phyloP scores from a whole-genome alignment of 108 stramenopile genomes.

The Discostella stelligeroides region DNA sequence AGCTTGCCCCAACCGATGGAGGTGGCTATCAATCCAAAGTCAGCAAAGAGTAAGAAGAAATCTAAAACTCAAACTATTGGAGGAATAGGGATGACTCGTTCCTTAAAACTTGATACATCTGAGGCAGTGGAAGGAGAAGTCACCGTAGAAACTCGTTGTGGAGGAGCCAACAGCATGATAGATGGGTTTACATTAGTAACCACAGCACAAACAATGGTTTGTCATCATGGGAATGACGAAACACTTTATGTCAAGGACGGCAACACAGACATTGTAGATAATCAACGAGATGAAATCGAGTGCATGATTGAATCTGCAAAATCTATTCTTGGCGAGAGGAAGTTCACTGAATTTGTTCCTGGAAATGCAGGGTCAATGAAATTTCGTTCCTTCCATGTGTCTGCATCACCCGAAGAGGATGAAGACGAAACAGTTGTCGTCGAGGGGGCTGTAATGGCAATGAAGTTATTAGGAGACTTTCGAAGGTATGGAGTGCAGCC shows the following conservation, averaged over 20 bases:
- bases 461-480: slow-evolving; percentile 65
- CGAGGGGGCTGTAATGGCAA: slow-evolving; percentile 52
- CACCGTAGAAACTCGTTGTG: slow-evolving; percentile 19
- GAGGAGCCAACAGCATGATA: slow-evolving; percentile 10
- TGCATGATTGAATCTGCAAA: slow-evolving; percentile 50
- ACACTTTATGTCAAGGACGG: slow-evolving; percentile 26
- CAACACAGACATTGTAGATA: slow-evolving; percentile 18
- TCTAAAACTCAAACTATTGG: slow-evolving; percentile 18
- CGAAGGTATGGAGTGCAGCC: slow-evolving; percentile 70
- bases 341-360: slow-evolving; percentile 70
- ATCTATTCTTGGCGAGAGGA: slow-evolving; percentile 50
- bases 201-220: slow-evolving; percentile 32
- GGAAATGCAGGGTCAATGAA: slow-evolving; percentile 29
- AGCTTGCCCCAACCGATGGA: slow-evolving; percentile 21
- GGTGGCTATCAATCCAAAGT: slow-evolving; percentile 17
- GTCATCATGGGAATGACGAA: slow-evolving; percentile 3
- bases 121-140: slow-evolving; percentile 28
- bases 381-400: slow-evolving; percentile 35
- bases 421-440: slow-evolving; percentile 25
- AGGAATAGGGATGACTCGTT: slow-evolving; percentile 58
- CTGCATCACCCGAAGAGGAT: slow-evolving; percentile 13
- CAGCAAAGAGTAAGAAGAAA: slow-evolving; percentile 22
- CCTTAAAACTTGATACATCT: slow-evolving; percentile 29
- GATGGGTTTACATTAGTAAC: slow-evolving; percentile 34
- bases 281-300: slow-evolving; percentile 27